A percentile compares a stretch with the other conserved stretches of the same genome.
phyloP scores from a whole-genome alignment of 2,329 filamentous ascomycete genomes.

The Phoma sp. region DNA sequence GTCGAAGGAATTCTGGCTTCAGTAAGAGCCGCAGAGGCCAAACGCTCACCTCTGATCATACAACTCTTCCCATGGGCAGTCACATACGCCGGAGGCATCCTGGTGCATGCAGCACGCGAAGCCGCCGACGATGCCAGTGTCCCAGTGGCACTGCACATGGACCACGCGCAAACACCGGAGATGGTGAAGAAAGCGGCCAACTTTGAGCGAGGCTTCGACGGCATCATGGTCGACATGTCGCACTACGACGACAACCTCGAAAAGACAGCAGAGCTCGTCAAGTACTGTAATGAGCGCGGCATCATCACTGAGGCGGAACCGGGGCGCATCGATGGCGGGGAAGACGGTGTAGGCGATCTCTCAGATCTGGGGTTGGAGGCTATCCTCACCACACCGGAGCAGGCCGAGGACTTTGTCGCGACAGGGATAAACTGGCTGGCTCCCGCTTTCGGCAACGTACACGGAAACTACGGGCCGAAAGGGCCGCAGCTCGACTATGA shows the following conservation, averaged over 20 bases:
- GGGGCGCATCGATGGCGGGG: conserved; percentile 72
- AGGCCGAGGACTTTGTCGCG: conserved; percentile 72
- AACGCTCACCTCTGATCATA: conserved; percentile 71
- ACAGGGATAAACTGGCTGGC: conserved; percentile 77
- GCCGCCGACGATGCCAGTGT: conserved; percentile 53
- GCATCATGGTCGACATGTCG: conserved; percentile 69
- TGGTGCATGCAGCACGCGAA: conserved; percentile 54
- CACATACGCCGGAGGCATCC: conserved; percentile 63
- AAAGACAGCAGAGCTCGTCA: conserved; percentile 66
- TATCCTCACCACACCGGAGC: conserved; percentile 69
- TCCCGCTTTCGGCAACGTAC: conserved; percentile 77
- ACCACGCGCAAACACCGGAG: conserved; percentile 69
- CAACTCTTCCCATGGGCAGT: conserved; percentile 78
- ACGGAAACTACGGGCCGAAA: conserved; percentile 72
- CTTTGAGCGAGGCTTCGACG: conserved; percentile 39
- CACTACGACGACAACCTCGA: conserved; percentile 74
- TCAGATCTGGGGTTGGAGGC: conserved; percentile 62
- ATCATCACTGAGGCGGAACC: conserved; percentile 75
- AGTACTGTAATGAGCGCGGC: conserved; percentile 67
- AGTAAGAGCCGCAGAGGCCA: conserved; percentile 71
- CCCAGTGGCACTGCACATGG: conserved; percentile 68
- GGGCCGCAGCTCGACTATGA: conserved; percentile 57
- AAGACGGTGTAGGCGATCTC: conserved; percentile 75
- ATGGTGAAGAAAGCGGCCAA: conserved; percentile 67
- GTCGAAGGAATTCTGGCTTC: conserved; percentile 73